phyloP scores from a whole-genome alignment of 2,329 filamentous ascomycete species.

The Colletotrichum kahawae region DNA sequence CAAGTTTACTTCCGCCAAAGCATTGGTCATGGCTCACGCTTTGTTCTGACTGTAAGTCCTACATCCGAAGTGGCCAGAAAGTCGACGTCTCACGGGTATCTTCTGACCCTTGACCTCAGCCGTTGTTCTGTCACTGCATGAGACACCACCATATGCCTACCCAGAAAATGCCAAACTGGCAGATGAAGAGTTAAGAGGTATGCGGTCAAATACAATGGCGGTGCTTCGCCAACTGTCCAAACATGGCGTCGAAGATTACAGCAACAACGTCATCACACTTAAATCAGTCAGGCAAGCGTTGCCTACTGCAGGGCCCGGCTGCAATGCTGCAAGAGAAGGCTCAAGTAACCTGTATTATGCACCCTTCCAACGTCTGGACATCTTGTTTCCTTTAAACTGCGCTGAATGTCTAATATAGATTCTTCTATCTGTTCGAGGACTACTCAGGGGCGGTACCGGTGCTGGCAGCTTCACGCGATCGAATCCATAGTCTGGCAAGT shows the following conservation, averaged over 20 bases:
- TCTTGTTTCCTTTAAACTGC: conserved; percentile 30
- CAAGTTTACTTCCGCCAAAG: conserved; percentile 40
- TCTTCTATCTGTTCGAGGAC: conserved; percentile 73
- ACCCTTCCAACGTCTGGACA: not conserved
- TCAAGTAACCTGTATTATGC: conserved; percentile 4
- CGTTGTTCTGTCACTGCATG: conserved; percentile 74
- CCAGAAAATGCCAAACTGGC: conserved; percentile 27
- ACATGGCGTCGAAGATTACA: conserved; percentile 41
- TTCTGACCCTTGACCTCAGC: conserved; percentile 41
- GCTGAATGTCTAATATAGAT: conserved; percentile 38
- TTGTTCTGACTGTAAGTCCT: conserved; percentile 62
- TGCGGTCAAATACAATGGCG: conserved; percentile 42
- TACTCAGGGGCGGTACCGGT: conserved; percentile 65
- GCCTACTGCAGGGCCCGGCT: not conserved
- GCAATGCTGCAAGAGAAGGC: not conserved
- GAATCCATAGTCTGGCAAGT: conserved; percentile 54
- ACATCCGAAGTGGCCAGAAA: not conserved
- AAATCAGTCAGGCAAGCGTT: conserved; percentile 40
- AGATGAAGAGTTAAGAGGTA: conserved; percentile 34
- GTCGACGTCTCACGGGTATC: not conserved
- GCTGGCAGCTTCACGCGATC: conserved; percentile 50
- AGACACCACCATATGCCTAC: conserved; percentile 48
- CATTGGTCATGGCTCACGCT: conserved; percentile 76
- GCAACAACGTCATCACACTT: conserved; percentile 44
- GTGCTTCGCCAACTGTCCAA: conserved; percentile 44